These are phyloP conservation scores for Mrakia gelida DNA, from an alignment of 768 basidiomycete species.

Conservation along the genomic window DNA sequence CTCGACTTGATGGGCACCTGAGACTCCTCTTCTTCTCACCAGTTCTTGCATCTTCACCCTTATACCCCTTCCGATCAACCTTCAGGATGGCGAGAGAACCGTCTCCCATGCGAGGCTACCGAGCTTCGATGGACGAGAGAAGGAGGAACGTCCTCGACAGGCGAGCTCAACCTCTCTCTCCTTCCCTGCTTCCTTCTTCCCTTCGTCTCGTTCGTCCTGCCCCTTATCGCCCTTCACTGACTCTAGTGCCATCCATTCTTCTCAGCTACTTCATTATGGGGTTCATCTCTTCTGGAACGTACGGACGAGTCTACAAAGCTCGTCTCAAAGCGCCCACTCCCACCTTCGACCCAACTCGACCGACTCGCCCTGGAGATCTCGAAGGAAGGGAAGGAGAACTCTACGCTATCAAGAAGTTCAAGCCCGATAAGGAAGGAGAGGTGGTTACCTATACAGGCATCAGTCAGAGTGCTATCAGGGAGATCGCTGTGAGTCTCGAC, in stretches of 20 bases:
- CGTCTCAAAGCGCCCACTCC: slow-evolving; percentile 32
- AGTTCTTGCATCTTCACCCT: background rate
- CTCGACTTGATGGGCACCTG: background rate
- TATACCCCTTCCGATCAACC: background rate
- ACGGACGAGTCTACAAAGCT: slow-evolving; percentile 98
- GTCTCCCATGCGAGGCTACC: slow-evolving; percentile 73
- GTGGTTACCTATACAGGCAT: slow-evolving; percentile 93
- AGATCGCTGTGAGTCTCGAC: slow-evolving; percentile 72
- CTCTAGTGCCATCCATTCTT: too few relatives aligned
- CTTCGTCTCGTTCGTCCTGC: too few relatives aligned
- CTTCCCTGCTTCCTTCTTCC: background rate
- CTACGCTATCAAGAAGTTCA: slow-evolving; percentile 99
- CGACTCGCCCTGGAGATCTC: slow-evolving; percentile 60
- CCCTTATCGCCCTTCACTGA: too few relatives aligned
- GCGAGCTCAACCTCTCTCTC: background rate
- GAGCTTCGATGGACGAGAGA: slow-evolving; percentile 66
- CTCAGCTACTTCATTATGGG: slow-evolving; percentile 84
- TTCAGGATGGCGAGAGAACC: background rate
- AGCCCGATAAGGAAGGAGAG: slow-evolving; percentile 98
- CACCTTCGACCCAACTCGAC: slow-evolving; percentile 37
- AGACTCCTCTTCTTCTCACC: background rate
- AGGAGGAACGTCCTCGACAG: slow-evolving; percentile 46
- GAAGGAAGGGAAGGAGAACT: slow-evolving; percentile 56
- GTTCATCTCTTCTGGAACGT: slow-evolving; percentile 97
- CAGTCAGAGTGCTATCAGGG: slow-evolving; percentile 93